These are phyloP conservation scores for Mimosa bimucronata DNA, from an alignment of 306 rosid species.

Conservation along the genomic window DNA sequence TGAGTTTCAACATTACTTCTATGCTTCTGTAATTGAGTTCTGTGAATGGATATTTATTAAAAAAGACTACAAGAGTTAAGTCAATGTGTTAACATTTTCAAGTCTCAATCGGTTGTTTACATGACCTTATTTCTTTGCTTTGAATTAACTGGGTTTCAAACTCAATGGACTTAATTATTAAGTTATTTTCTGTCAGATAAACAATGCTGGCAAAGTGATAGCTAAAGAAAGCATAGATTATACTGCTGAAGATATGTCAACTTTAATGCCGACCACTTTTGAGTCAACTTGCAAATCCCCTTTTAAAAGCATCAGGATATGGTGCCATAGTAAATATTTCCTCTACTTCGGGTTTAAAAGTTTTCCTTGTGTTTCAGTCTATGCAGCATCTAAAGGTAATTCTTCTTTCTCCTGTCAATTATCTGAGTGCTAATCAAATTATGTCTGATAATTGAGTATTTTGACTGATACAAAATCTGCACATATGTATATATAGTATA, in stretches of 20 bases:
- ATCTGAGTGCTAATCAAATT: neutral
- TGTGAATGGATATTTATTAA: neutral
- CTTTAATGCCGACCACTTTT: slow-evolving; percentile 37
- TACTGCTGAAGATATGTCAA: slow-evolving; percentile 37
- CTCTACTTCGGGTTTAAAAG: slow-evolving; percentile 32
- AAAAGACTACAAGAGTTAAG: neutral
- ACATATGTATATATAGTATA: neutral
- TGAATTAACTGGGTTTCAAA: neutral
- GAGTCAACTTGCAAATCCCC: slow-evolving; percentile 52
- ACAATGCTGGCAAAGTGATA: slow-evolving; percentile 37
- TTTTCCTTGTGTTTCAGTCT: slow-evolving; percentile 46
- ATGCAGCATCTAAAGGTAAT: slow-evolving; percentile 66
- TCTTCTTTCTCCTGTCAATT: neutral
- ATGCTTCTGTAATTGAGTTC: neutral
- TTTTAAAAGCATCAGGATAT: slow-evolving; percentile 37
- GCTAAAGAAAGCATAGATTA: slow-evolving; percentile 5
- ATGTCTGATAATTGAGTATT: neutral
- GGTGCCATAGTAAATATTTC: slow-evolving; percentile 45
- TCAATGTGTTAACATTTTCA: neutral
- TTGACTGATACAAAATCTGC: neutral
- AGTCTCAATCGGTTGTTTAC: neutral
- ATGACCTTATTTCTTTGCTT: neutral
- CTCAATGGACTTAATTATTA: too few relatives aligned
- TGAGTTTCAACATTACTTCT: too few relatives aligned
- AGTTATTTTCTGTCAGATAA: slow-evolving; percentile 35